phyloP scores from a whole-genome alignment of 164 flowering plant species.

The Vitis cinerea region DNA sequence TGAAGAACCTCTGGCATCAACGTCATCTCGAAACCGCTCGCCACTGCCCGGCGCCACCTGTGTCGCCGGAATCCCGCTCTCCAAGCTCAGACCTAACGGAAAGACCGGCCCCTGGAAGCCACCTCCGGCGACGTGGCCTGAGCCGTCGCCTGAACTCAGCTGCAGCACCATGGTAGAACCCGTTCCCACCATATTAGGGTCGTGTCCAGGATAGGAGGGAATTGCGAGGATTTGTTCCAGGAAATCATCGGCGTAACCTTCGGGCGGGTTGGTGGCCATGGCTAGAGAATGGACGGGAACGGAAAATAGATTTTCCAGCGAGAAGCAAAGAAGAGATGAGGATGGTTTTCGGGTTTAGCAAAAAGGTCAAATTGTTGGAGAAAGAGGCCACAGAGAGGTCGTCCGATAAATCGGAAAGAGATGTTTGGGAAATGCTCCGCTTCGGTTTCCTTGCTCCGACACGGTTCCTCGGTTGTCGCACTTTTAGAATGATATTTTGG shows the following conservation, averaged over 20 bases:
- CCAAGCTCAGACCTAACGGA: conserved; percentile 30
- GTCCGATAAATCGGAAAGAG: background rate
- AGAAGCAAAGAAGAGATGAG: background rate
- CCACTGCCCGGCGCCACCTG: conserved; percentile 3
- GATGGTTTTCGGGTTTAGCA: background rate
- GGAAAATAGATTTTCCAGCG: background rate
- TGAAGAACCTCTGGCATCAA: background rate
- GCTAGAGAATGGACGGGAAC: background rate
- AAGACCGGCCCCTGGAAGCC: conserved; percentile 13
- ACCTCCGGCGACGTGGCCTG: background rate
- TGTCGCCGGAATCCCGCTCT: conserved; percentile 12
- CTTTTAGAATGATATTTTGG: no score
- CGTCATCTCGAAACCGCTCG: background rate
- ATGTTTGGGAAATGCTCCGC: no score
- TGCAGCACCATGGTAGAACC: conserved; percentile 7
- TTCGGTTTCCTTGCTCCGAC: no score
- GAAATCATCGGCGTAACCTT: conserved; percentile 28
- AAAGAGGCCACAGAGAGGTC: background rate
- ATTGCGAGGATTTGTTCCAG: conserved; percentile 32
- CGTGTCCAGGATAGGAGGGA: conserved; percentile 23
- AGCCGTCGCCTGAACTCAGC: conserved; percentile 4
- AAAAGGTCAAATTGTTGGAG: background rate
- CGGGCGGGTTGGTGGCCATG: conserved; percentile 21
- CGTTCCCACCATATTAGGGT: background rate
- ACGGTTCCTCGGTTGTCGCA: no score